Percentiles rank a stretch among this genome's conserved stretches.
These are phyloP conservation scores for Medicago lupulina DNA, from an alignment of 306 rosid species.

Conservation along the genomic window DNA sequence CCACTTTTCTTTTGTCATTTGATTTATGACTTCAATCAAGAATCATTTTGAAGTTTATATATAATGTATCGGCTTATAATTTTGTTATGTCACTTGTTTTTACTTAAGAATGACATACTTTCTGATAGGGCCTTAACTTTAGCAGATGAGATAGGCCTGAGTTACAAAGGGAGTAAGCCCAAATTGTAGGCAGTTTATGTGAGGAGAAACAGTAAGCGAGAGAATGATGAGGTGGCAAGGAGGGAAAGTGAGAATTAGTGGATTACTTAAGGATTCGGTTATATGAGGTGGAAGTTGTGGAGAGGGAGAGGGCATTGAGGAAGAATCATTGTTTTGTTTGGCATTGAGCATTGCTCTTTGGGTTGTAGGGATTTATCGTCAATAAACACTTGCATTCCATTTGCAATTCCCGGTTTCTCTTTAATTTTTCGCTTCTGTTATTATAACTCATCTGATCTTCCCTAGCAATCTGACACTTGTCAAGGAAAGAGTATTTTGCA, in stretches of 20 bases:
- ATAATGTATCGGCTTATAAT: not conserved
- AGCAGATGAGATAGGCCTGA: not conserved
- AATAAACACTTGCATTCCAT: too few relatives aligned
- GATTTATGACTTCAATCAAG: too few relatives aligned
- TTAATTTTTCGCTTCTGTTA: too few relatives aligned
- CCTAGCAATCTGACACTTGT: too few relatives aligned
- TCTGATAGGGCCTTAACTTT: not conserved
- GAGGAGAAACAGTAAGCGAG: not conserved
- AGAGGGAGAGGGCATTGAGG: not conserved
- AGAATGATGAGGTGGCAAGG: not conserved
- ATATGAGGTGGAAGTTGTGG: not conserved
- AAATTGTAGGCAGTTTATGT: not conserved
- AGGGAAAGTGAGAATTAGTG: not conserved
- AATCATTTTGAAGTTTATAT: not conserved
- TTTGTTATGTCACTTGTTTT: not conserved
- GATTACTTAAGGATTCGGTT: not conserved
- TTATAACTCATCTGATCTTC: too few relatives aligned
- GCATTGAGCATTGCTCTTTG: conserved; percentile 1
- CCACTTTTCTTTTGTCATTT: too few relatives aligned
- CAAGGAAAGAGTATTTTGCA: not conserved
- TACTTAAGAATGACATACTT: not conserved
- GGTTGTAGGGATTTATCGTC: not conserved
- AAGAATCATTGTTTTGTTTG: not conserved
- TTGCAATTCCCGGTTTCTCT: too few relatives aligned
- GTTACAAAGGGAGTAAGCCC: not conserved